Evolutionary conservation across 352 stramenopile genomes (phyloP), one percentile per base, ranked within the genome.

Genomic region (Globisporangium alternatum): DNA sequence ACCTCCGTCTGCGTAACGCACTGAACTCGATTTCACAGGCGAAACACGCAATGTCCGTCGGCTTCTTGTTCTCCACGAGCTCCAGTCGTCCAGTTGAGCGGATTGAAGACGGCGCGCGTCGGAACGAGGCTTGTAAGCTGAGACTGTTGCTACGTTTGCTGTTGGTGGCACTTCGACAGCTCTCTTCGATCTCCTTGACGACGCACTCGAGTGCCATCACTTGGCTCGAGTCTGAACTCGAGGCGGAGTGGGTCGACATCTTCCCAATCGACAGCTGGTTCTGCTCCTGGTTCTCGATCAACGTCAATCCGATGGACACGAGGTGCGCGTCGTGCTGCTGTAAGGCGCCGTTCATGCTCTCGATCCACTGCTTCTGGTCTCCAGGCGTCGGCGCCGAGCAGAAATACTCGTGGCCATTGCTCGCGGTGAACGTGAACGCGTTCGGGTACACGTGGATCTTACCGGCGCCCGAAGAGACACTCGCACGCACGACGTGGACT

Each of bases 361-460:
- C 56, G 56, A 79, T 55, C 72, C 72, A 79, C 22, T 62, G 62
- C 33, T 51, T 22, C 55, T 71, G 69, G 49, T 76, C 72, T 7
- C 30, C 57, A 3, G 60, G 25, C 9, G 56, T 67, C 22, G 72
- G 66, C 30, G 72, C 72, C 10, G 72, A 65, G 61, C 72, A 79
- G 47, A 79, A 76, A 33, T 64, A 76, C 39, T 71, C 57, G 10
- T 66, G 53, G 1, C 72, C 72, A 47, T 60, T 57, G 17, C 52
- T 56, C 22, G 72, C 64, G 7, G 60, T 60, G 59, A 79, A 72
- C 30, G 64, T 64, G 55, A 79, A 79, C 53, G 72, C 72, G 43
- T 79, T 39, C 33, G 58, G 55, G 57, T 79, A 79, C 30, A 58
- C 52, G 57, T 76, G 63, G 35, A 79, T 64, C 25, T 51, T 60